These are phyloP conservation scores for Tulasnella sp. DNA, from an alignment of 768 basidiomycete species.

Conservation along the genomic window DNA sequence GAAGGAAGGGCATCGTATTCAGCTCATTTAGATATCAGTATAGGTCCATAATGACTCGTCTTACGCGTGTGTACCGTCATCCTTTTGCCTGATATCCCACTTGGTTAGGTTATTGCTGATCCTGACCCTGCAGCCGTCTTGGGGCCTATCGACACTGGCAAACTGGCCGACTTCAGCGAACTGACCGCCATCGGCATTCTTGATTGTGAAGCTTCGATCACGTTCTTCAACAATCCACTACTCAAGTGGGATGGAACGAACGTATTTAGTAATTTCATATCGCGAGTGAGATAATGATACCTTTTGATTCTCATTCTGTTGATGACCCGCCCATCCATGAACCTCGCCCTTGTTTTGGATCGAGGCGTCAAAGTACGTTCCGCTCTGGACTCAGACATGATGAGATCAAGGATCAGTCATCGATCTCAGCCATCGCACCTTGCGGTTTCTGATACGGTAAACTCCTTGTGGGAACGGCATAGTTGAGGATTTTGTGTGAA, in stretches of 20 bases:
- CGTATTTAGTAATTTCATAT: neutral
- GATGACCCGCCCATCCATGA: conserved; percentile 8
- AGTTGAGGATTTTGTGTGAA: neutral
- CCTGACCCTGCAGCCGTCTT: neutral
- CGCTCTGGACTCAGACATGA: neutral
- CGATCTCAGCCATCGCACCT: neutral
- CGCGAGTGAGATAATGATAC: neutral
- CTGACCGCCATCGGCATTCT: too few relatives aligned
- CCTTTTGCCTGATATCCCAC: neutral
- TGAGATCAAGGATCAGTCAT: neutral
- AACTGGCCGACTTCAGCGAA: neutral
- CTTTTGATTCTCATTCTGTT: conserved; percentile 8
- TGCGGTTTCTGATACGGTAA: conserved; percentile 2
- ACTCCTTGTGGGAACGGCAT: neutral
- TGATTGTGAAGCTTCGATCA: neutral
- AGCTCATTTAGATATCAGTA: too few relatives aligned
- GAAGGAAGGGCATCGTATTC: too few relatives aligned
- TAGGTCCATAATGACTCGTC: too few relatives aligned
- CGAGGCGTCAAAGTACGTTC: conserved; percentile 4
- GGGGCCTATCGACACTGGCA: neutral
- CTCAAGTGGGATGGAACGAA: neutral
- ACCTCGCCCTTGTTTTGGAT: neutral
- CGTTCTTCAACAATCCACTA: neutral
- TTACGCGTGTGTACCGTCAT: neutral
- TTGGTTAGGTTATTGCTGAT: neutral